Percentiles rank a stretch among this genome's conserved stretches.
These are phyloP conservation scores for Trametes coccinea DNA, from an alignment of 768 basidiomycete genomes.

Conservation along the genomic window DNA sequence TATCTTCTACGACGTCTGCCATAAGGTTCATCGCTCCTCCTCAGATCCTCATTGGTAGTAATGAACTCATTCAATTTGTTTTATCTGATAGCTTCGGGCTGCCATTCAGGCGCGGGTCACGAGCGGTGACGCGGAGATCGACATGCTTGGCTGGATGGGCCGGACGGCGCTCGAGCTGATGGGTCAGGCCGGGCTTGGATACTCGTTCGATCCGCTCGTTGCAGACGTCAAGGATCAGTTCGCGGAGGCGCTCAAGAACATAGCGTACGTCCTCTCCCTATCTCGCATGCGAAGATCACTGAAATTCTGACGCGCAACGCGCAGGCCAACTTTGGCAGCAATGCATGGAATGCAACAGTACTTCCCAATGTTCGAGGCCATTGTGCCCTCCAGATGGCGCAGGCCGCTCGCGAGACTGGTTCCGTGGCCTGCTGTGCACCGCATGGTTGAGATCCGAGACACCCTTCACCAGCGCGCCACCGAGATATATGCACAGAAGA, in stretches of 20 bases:
- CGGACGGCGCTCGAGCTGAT: constrained; percentile 18
- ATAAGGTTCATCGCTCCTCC: constrained; percentile 4
- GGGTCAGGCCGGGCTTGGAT: constrained; percentile 17
- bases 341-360: background rate
- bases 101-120: constrained; percentile 19
- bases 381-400: constrained; percentile 12
- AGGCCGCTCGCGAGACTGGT: constrained; percentile 33
- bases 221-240: constrained; percentile 10
- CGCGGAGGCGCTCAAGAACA: constrained; percentile 8
- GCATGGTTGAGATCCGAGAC: constrained; percentile 37
- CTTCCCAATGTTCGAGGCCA: background rate
- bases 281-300: background rate
- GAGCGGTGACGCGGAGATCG: constrained; percentile 3
- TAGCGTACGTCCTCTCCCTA: constrained; percentile 4
- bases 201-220: constrained; percentile 17
- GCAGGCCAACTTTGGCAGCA: background rate
- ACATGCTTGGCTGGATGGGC: constrained; percentile 18
- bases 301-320: background rate
- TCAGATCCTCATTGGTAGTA: too few relatives aligned
- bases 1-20: constrained; percentile 23
- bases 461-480: constrained; percentile 38
- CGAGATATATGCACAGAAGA: constrained; percentile 41
- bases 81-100: constrained; percentile 16
- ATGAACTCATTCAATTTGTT: background rate
- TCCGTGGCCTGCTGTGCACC: constrained; percentile 36